These are phyloP conservation scores for Ganoderma meredithae DNA, from an alignment of 1,284 basidiomycete species.

Conservation along the genomic window DNA sequence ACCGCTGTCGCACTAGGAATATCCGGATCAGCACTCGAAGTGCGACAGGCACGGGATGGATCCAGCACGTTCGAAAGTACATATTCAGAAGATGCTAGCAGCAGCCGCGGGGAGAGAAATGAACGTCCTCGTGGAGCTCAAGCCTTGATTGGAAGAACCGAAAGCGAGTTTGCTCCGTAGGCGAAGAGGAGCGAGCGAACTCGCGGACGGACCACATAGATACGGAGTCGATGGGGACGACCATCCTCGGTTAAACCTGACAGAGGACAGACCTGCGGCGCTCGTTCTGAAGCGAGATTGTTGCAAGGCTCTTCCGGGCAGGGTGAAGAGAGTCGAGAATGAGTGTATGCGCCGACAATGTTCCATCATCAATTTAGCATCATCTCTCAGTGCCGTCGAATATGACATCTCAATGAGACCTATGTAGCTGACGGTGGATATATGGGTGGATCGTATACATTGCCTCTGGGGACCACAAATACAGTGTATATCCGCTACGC, in stretches of 20 bases:
- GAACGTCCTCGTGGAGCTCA: no score
- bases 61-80: no score
- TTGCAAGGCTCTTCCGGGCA: conserved; percentile 29
- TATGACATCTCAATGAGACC: neutral
- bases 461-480: conserved; percentile 15
- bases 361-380: conserved; percentile 10
- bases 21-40: conserved; percentile 1
- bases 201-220: conserved; percentile 2
- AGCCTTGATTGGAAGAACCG: no score
- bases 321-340: conserved; percentile 19
- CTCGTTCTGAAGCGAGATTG: conserved; percentile 27
- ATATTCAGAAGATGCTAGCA: no score
- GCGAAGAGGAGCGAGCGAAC: neutral
- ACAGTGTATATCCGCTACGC: conserved; percentile 17
- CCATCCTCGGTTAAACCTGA: conserved; percentile 10
- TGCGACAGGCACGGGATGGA: neutral
- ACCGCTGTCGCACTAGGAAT: conserved; percentile 22
- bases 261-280: conserved; percentile 1
- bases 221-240: conserved; percentile 12
- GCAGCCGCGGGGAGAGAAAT: no score
- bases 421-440: neutral
- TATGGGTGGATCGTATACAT: neutral
- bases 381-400: neutral
- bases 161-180: no score
- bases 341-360: conserved; percentile 20